Conservation (phyloP, 192 early-diverging fungal species). For the Phlyctochytrium planicorne region DNA sequence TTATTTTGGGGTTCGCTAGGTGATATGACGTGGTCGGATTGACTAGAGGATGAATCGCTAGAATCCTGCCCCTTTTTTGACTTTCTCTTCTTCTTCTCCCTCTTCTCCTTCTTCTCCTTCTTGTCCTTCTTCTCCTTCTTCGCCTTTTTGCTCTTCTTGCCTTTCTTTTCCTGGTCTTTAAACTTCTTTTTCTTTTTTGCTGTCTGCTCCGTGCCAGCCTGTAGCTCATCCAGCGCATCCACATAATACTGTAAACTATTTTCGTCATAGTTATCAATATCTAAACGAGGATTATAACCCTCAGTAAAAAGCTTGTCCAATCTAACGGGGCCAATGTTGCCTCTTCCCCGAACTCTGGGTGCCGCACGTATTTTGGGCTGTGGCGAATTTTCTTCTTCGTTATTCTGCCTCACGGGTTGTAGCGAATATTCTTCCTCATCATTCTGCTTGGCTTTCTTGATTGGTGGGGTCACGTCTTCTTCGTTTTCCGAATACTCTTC, state of each 20-base stretch:
- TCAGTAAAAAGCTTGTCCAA: conserved; percentile 49
- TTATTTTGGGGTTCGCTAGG: no score
- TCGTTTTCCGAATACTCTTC: no score
- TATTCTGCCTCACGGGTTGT: neutral
- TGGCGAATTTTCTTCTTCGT: neutral
- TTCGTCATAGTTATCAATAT: conserved; percentile 54
- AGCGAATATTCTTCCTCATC: neutral
- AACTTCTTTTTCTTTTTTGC: conserved; percentile 17
- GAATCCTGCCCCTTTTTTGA: no score
- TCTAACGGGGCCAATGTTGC: conserved; percentile 32
- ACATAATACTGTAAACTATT: conserved; percentile 36
- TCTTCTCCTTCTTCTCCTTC: conserved; percentile 22
- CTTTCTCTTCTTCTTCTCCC: conserved; percentile 14
- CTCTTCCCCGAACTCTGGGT: conserved; percentile 31
- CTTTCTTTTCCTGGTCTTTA: conserved; percentile 16
- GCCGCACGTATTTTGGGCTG: conserved; percentile 11
- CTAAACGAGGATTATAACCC: conserved; percentile 43
- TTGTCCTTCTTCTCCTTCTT: conserved; percentile 8
- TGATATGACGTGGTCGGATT: neutral
- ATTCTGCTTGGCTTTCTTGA: no score
- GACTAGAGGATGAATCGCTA: no score
- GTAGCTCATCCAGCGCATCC: conserved; percentile 28
- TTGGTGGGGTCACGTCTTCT: no score
- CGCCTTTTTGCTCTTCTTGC: conserved; percentile 20
- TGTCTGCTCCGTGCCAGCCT: neutral